Evolutionary conservation across 768 basidiomycete species (phyloP).

Genomic region (Harrya chromipes): DNA sequence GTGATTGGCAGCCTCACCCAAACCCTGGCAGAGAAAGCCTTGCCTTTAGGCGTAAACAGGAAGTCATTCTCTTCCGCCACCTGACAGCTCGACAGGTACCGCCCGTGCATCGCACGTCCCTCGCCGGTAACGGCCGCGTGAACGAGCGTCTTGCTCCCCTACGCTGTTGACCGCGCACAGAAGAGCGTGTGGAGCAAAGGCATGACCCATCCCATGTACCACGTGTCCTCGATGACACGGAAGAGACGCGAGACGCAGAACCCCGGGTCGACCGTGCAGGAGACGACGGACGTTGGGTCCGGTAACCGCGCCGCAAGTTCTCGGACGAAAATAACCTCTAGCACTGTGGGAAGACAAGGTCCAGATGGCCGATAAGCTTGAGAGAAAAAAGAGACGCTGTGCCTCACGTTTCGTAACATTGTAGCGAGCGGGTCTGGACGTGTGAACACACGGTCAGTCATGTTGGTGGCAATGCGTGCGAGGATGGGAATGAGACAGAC

Average conservation of each 20-base stretch:
- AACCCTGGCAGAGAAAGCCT: not conserved
- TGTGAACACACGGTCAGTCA: too few species aligned
- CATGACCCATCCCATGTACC: slow-evolving; percentile 5
- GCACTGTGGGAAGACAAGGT: too few species aligned
- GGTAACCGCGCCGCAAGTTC: too few species aligned
- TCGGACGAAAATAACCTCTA: too few species aligned
- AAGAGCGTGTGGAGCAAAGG: slow-evolving; percentile 9
- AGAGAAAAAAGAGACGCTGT: too few species aligned
- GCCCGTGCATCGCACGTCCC: slow-evolving; percentile 21
- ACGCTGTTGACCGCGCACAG: slow-evolving; percentile 26
- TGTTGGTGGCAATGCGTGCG: too few species aligned
- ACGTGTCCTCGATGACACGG: slow-evolving; percentile 14
- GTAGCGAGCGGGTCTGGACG: too few species aligned
- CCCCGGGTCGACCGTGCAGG: slow-evolving; percentile 28
- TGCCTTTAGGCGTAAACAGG: slow-evolving; percentile 27
- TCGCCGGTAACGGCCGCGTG: slow-evolving; percentile 24
- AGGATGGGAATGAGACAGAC: too few species aligned
- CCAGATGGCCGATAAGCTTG: too few species aligned
- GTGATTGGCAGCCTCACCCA: too few species aligned
- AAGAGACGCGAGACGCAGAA: slow-evolving; percentile 29
- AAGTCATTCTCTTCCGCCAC: slow-evolving; percentile 29
- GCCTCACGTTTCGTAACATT: too few species aligned
- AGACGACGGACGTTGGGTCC: too few species aligned
- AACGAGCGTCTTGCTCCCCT: slow-evolving; percentile 33
- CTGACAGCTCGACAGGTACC: slow-evolving; percentile 23